Evolutionary conservation across 2,329 filamentous ascomycete species (phyloP).

Genomic region (Paracoccidioides lutzii): DNA sequence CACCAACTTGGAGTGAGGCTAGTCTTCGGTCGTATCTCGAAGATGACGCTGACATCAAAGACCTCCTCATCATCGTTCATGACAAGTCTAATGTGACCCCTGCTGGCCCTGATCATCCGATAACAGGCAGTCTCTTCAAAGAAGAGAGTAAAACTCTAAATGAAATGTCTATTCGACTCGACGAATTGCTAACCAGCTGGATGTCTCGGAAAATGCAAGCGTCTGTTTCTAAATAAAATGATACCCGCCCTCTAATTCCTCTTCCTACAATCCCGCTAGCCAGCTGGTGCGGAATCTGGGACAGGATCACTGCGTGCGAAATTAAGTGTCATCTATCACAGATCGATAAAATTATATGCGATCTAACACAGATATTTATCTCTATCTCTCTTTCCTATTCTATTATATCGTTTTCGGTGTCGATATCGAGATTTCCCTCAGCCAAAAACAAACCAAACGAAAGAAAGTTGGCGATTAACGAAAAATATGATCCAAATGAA

Average conservation of each 20-base stretch:
- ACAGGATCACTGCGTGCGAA: no score
- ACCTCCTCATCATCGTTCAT: constrained; percentile 82
- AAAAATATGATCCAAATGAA: constrained; percentile 1
- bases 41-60: constrained; percentile 73
- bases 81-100: constrained; percentile 76
- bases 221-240: not conserved
- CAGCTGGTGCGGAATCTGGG: no score
- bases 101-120: constrained; percentile 70
- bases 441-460: not conserved
- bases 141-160: constrained; percentile 77
- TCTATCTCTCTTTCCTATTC: not conserved
- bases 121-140: constrained; percentile 66
- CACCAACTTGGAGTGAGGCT: constrained; percentile 69
- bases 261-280: not conserved
- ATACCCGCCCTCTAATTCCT: not conserved
- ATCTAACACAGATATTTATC: not conserved
- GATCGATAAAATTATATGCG: not conserved
- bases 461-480: not conserved
- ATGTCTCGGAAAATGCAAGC: constrained; percentile 36
- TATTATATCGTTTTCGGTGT: not conserved
- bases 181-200: constrained; percentile 75
- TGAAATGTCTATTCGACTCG: constrained; percentile 80
- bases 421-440: not conserved
- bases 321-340: no score
- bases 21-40: constrained; percentile 83